Base-by-base conservation (phyloP, 805 yeast species). In the Yamadazyma laniorum region DNA sequence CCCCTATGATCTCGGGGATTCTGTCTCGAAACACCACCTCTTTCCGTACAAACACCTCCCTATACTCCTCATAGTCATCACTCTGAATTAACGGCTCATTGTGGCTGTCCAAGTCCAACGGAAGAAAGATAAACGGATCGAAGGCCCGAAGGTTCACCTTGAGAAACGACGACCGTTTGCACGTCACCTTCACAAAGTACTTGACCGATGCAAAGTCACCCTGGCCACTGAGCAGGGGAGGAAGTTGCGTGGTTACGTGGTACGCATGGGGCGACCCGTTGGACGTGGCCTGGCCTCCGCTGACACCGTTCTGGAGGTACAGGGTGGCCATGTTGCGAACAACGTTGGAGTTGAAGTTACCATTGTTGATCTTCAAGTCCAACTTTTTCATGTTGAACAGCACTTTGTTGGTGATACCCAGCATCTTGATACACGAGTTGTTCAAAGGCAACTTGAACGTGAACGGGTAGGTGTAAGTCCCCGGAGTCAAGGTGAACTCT, bases 161-260 rank as follows among this genome's bases (percentile, higher is more conserved):
- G 39, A 76, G 59, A 22, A 77, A 50, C 3, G 79, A 67, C 2
- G 80, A 57, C 32, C 80, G 52, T 40, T 74, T 75, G 29, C 80
- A 79, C 0, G 85, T 80, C 7, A 70, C 83, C 55, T 80, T 80
- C 38, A 81, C 66, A 50, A 72, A 80, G 52, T 80, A 80, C 39
- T 67, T 63, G 34, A 78, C 56, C 8, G 55, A 51, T 6, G 74
- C 77, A 50, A 51, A 53, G 25, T 58, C 53, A 11, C 60, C 63
- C 49, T 48, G 52, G 16, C 53, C 65, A 19, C 52, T 44, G n/a
- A 62, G 42, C 2, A 67, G 57, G 1, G 70, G 70, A 1, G 70
- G 70, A 16, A 64, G 50, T 36, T 56, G 66, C 3, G 49, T 23
- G 6, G 56, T 45, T 4, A 52, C 45, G 38, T 63, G 68, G 41